phyloP scores from a whole-genome alignment of 2,329 filamentous ascomycete species.

The Cordyceps pruinosa region DNA sequence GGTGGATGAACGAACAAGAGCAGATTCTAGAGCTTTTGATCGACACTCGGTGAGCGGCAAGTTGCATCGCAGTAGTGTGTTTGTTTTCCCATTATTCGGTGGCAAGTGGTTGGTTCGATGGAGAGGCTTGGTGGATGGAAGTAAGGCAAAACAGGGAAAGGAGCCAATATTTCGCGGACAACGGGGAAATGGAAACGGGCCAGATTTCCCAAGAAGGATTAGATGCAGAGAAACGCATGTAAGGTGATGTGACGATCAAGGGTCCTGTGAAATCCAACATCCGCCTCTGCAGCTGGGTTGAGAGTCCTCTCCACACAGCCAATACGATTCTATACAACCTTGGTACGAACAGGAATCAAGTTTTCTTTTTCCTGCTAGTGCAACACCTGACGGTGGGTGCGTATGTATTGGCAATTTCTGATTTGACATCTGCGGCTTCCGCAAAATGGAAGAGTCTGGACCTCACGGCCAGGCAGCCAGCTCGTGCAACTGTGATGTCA shows the following conservation, averaged over 20 bases:
- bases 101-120: not conserved
- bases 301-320: not conserved
- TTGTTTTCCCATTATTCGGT: not conserved
- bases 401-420: not conserved
- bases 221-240: not conserved
- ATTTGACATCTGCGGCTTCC: not conserved
- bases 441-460: not conserved
- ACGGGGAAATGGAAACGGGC: not conserved
- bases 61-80: not conserved
- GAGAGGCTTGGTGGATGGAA: not conserved
- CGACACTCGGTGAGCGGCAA: not conserved
- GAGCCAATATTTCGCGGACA: not conserved
- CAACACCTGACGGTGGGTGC: not conserved
- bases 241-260: not conserved
- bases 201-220: not conserved
- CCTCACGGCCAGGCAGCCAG: not conserved
- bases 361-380: not conserved
- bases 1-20: not conserved
- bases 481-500: constrained; percentile 3
- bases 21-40: constrained; percentile 8
- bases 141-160: not conserved
- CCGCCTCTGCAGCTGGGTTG: not conserved
- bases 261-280: not conserved
- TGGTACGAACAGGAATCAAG: not conserved
- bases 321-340: not conserved